These are phyloP conservation scores for Tulasnella calospora DNA, from an alignment of 768 basidiomycete species.

Conservation along the genomic window DNA sequence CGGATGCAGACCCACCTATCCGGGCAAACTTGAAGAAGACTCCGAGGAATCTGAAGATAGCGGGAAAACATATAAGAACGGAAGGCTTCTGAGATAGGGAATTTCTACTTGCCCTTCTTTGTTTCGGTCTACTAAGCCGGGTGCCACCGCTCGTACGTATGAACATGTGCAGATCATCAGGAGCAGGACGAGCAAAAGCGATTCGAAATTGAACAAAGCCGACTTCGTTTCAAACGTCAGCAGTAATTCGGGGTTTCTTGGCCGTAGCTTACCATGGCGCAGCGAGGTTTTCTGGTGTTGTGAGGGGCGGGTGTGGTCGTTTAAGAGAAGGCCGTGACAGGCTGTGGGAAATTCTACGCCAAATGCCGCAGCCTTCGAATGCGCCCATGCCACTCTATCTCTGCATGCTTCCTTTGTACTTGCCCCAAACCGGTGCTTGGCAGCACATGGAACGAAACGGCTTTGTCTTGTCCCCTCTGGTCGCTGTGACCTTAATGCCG, in stretches of 20 bases:
- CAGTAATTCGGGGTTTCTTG: neutral
- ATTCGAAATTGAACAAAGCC: slow-evolving; percentile 97
- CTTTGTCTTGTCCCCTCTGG: neutral
- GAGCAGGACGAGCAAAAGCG: slow-evolving; percentile 86
- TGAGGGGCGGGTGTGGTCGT: neutral
- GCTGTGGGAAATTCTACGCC: slow-evolving; percentile 2
- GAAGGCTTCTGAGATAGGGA: slow-evolving; percentile 25
- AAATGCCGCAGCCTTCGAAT: slow-evolving; percentile 5
- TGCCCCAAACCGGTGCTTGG: neutral
- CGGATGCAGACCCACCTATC: slow-evolving; percentile 59
- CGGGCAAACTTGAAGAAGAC: slow-evolving; percentile 93
- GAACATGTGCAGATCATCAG: slow-evolving; percentile 96
- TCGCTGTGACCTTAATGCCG: neutral
- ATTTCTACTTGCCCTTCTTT: slow-evolving; percentile 62
- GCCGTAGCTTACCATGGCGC: neutral
- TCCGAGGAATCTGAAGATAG: slow-evolving; percentile 66
- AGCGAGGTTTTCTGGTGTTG: neutral
- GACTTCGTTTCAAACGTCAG: slow-evolving; percentile 47
- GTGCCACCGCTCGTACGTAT: slow-evolving; percentile 85
- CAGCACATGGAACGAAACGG: neutral
- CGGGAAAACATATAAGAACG: slow-evolving; percentile 4
- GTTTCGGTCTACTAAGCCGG: slow-evolving; percentile 86
- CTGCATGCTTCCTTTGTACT: neutral
- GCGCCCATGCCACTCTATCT: neutral
- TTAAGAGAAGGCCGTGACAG: neutral